Evolutionary conservation across 2,329 filamentous ascomycete species (phyloP).

Genomic region (Sclerotinia glacialis): DNA sequence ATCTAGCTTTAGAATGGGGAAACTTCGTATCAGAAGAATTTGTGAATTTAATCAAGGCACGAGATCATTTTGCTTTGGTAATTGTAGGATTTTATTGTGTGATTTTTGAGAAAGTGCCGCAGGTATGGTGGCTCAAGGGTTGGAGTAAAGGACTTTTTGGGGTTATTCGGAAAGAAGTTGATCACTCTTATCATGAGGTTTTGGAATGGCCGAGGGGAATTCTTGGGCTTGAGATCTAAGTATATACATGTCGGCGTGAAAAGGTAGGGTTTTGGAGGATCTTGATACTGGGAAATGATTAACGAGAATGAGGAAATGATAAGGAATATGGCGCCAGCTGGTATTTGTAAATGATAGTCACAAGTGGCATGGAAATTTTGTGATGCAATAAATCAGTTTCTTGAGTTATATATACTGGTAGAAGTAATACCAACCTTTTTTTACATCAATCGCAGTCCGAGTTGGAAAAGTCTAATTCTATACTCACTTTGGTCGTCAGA

Average conservation of each 20-base stretch:
- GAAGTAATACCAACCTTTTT: too few species aligned
- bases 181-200: neutral
- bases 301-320: too few species aligned
- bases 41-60: neutral
- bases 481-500: conserved; percentile 57
- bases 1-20: neutral
- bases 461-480: neutral
- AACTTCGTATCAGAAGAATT: neutral
- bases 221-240: neutral
- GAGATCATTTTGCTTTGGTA: neutral
- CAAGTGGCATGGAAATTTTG: too few species aligned
- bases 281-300: too few species aligned
- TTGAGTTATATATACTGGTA: too few species aligned
- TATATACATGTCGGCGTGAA: neutral
- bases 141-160: neutral
- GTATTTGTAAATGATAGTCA: too few species aligned
- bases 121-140: neutral
- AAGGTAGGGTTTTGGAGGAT: neutral
- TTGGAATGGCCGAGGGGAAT: neutral
- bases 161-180: neutral
- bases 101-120: neutral
- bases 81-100: neutral
- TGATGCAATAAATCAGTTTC: too few species aligned
- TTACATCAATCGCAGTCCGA: neutral
- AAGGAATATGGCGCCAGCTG: too few species aligned